These are phyloP conservation scores for Carex cristatella DNA, from an alignment of 176 grass and related monocot species.

Conservation along the genomic window DNA sequence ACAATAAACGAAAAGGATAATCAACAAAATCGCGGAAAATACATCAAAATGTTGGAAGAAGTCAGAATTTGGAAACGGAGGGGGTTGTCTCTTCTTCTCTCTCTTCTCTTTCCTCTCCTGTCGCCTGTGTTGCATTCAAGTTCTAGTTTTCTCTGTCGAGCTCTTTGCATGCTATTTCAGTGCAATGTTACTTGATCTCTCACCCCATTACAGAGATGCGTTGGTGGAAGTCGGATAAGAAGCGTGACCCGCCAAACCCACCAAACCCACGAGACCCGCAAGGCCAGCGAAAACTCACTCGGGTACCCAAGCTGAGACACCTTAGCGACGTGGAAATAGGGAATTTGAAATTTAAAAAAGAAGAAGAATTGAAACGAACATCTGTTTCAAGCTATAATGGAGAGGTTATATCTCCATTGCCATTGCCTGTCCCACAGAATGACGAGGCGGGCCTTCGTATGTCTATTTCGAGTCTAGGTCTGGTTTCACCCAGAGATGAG, in stretches of 20 bases:
- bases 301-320: conserved; percentile 44
- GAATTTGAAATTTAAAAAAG: conserved; percentile 28
- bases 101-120: neutral
- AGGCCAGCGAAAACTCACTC: conserved; percentile 41
- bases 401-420: conserved; percentile 42
- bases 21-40: neutral
- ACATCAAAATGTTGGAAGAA: neutral
- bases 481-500: conserved; percentile 27
- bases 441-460: conserved; percentile 31
- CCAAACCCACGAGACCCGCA: conserved; percentile 32
- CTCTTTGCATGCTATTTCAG: neutral
- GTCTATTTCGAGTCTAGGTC: conserved; percentile 39
- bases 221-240: conserved; percentile 4
- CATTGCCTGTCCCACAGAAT: conserved; percentile 32
- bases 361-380: conserved; percentile 13
- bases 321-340: conserved; percentile 48
- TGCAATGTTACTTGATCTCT: conserved; percentile 14
- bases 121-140: neutral
- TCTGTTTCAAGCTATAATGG: conserved; percentile 13
- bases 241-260: conserved; percentile 27
- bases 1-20: conserved; percentile 17
- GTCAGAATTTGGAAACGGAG: conserved; percentile 12
- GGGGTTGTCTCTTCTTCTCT: neutral
- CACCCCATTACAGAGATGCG: neutral
- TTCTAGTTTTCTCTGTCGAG: neutral